These are phyloP conservation scores for Lathyrus oleraceus DNA, from an alignment of 306 rosid genomes.

Conservation along the genomic window DNA sequence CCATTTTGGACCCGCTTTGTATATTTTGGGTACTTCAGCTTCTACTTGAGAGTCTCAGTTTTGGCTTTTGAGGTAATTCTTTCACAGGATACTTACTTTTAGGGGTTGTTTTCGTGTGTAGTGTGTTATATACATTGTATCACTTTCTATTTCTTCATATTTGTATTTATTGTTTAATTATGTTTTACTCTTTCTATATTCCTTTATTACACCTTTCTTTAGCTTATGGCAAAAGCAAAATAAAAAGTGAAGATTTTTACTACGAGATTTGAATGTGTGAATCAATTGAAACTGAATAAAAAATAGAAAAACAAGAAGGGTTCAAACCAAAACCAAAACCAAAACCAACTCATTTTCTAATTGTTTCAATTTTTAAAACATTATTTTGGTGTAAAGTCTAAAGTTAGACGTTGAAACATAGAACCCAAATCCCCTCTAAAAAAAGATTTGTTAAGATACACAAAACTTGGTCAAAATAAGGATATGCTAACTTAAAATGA, in stretches of 20 bases:
- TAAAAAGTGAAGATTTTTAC: background rate
- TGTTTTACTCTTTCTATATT: background rate
- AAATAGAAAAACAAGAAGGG: background rate
- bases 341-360: background rate
- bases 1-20: constrained; percentile 33
- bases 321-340: background rate
- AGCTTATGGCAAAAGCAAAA: background rate
- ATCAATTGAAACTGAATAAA: background rate
- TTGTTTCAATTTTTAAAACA: background rate
- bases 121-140: constrained; percentile 13
- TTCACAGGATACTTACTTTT: constrained; percentile 34
- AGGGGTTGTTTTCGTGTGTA: constrained; percentile 5
- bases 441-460: background rate
- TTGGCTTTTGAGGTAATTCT: constrained; percentile 48
- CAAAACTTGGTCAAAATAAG: constrained; percentile 15
- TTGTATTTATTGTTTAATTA: constrained; percentile 28
- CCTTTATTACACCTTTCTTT: constrained; percentile 9
- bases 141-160: constrained; percentile 23
- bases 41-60: constrained; percentile 31
- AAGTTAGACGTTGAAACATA: background rate
- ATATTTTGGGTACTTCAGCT: constrained; percentile 23
- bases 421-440: background rate
- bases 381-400: background rate
- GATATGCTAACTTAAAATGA: background rate
- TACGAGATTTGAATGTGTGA: background rate